These are phyloP conservation scores for Quercus suber DNA, from an alignment of 306 rosid genomes.

Conservation along the genomic window DNA sequence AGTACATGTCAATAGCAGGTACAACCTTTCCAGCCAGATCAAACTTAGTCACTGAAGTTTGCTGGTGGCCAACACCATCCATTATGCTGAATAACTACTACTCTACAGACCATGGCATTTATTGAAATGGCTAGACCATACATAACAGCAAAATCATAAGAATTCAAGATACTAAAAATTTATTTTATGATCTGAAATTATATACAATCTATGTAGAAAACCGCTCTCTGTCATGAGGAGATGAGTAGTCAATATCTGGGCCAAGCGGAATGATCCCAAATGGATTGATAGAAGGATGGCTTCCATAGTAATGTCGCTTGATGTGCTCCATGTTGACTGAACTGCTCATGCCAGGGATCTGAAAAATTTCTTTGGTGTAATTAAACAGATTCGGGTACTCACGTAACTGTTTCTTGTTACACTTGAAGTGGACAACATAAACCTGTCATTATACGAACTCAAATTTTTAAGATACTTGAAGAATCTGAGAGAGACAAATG, in stretches of 20 bases:
- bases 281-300: slow-evolving; percentile 84
- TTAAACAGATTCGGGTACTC: slow-evolving; percentile 85
- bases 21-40: no score
- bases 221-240: slow-evolving; percentile 72
- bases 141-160: neutral
- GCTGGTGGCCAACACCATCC: no score
- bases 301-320: slow-evolving; percentile 78
- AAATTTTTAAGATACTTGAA: neutral
- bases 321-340: slow-evolving; percentile 81
- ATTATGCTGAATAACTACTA: no score
- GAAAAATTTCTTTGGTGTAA: slow-evolving; percentile 81
- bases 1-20: no score
- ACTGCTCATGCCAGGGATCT: slow-evolving; percentile 66
- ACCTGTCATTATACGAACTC: slow-evolving; percentile 45
- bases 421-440: slow-evolving; percentile 91
- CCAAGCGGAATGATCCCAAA: slow-evolving; percentile 76
- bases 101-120: no score
- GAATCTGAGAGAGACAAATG: neutral
- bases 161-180: neutral
- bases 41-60: no score
- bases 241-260: slow-evolving; percentile 58
- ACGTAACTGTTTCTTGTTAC: slow-evolving; percentile 79
- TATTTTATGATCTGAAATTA: neutral
- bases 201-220: slow-evolving; percentile 45
- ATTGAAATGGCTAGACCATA: no score